Evolutionary conservation across 2,329 filamentous ascomycete species (phyloP), one percentile per base, ranked within the genome.

Genomic region (Dactylonectria estremocensis): DNA sequence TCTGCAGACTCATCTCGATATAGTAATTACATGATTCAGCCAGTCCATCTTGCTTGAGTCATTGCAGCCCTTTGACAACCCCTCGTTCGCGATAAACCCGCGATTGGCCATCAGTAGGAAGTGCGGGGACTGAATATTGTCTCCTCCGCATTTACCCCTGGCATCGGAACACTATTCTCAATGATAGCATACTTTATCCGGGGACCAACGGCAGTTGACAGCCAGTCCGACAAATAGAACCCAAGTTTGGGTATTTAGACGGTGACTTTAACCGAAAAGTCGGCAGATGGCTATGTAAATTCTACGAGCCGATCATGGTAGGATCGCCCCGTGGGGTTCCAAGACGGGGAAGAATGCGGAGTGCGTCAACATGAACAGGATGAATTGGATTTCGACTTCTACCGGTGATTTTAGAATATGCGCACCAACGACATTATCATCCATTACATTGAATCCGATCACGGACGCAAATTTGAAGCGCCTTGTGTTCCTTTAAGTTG

Each of bases 181-280:
- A 28, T 37, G 49, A 37, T 33, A 28, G 7, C 46, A 20, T 28
- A 33, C 43, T 52, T 60, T 60, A 60, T n/a, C 57, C 57, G 57
- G 31, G 10, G 22, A n/a, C 48, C 28, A 60, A 48, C 20, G 37
- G 35, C 31, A 52, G 20, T 60, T 53, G 48, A 48, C 5, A 43
- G n/a, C 20, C 22, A 37, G 31, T 18, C 46, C 16, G 37, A 35
- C 48, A 53, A 60, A 60, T 60, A 18, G 35, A 33, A 43, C 16
- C 13, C 9, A n/a, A 22, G 10, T 16, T n/a, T 11, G 57, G 48
- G 18, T 60, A 60, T 60, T 52, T 52, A 28, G 13, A 40, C 28
- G 35, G 24, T n/a, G 40, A n/a, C n/a, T 52, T 60, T 60, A 60
- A 46, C 57, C 57, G 48, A 28, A 40, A 33, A 28, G 16, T 24